Evolutionary conservation across 148 eudicot genomes (phyloP).

Genomic region (Vaccinium corymbosum): DNA sequence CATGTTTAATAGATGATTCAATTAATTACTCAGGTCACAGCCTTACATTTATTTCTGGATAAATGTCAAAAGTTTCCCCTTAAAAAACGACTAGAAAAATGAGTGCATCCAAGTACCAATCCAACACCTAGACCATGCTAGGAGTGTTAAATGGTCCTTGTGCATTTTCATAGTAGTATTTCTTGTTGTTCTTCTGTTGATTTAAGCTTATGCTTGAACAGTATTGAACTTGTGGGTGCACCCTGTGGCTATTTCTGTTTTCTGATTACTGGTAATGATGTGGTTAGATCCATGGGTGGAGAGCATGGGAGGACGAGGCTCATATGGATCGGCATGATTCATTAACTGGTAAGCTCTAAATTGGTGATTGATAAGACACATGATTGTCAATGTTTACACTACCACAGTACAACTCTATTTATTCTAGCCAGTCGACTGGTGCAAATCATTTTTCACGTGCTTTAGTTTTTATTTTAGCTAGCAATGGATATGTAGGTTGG

Average conservation of each 20-base stretch:
- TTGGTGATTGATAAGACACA: slow-evolving; percentile 14
- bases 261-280: slow-evolving; percentile 15
- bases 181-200: not conserved
- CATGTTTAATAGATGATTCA: not conserved
- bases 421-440: not conserved
- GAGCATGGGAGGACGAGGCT: slow-evolving; percentile 89
- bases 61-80: not conserved
- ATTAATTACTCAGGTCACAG: not conserved
- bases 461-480: slow-evolving; percentile 5
- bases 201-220: not conserved
- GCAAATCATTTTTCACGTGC: not conserved
- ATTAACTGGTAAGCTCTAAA: slow-evolving; percentile 47
- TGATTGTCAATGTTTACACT: not conserved
- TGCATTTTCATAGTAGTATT: not conserved
- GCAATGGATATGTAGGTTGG: not conserved
- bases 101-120: not conserved
- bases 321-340: slow-evolving; percentile 60
- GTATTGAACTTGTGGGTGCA: not conserved
- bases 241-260: not conserved
- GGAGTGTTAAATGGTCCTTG: slow-evolving; percentile 8
- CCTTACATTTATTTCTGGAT: not conserved
- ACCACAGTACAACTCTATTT: not conserved
- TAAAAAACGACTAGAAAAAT: not conserved
- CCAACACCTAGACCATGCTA: not conserved
- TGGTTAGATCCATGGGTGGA: slow-evolving; percentile 81